Evolutionary conservation across 73 alveolate species (phyloP).

Genomic region (Paramecium sonneborni): DNA sequence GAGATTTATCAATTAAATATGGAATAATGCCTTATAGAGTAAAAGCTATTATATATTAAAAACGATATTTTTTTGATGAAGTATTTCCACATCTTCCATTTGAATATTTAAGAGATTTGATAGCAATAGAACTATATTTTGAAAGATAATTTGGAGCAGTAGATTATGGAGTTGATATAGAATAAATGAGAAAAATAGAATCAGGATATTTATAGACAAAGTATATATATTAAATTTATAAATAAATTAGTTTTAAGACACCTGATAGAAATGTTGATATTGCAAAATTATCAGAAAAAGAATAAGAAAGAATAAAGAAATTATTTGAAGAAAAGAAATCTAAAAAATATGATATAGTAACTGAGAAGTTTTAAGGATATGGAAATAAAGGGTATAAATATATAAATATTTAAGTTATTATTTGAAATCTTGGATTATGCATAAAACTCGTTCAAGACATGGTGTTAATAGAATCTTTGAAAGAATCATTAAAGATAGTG

Average conservation of each 20-base stretch:
- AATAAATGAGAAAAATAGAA: background rate
- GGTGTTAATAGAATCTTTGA: conserved; percentile 27
- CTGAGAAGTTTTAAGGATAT: background rate
- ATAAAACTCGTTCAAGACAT: conserved; percentile 49
- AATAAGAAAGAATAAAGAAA: conserved; percentile 33
- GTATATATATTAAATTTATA: background rate
- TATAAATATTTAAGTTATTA: background rate
- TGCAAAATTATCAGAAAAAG: background rate
- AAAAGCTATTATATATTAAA: conserved; percentile 73
- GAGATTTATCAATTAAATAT: conserved; percentile 71
- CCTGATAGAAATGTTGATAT: conserved; percentile 44
- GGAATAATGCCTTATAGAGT: conserved; percentile 86
- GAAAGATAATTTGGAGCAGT: conserved; percentile 66
- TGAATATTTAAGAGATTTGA: conserved; percentile 66
- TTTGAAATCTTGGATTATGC: conserved; percentile 36
- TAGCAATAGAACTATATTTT: conserved; percentile 67
- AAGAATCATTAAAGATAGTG: conserved; percentile 50
- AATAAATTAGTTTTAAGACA: background rate
- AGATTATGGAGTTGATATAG: conserved; percentile 84
- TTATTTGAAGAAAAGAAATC: conserved; percentile 39
- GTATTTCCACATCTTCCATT: conserved; percentile 77
- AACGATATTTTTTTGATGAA: conserved; percentile 74
- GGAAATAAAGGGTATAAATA: conserved; percentile 41
- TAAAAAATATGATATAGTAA: conserved; percentile 32
- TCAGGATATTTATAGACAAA: conserved; percentile 39